Conservation (phyloP, 2,329 filamentous ascomycete species). For the Proliferodiscus dingleyae region DNA sequence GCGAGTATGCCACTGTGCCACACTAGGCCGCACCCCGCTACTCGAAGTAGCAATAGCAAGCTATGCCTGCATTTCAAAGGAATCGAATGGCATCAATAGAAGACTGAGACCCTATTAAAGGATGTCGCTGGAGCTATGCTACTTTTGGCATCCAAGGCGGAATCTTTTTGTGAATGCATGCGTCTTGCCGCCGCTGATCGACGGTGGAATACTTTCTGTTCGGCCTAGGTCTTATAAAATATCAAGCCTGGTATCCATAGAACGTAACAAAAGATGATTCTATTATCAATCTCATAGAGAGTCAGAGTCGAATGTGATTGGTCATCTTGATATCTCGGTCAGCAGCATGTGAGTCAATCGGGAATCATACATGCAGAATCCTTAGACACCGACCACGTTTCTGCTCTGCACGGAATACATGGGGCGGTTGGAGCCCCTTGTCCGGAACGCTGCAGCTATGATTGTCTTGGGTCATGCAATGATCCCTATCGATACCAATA, state of each 20-base stretch:
- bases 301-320: no score
- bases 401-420: no score
- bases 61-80: conserved; percentile 1
- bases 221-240: not conserved
- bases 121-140: conserved; percentile 73
- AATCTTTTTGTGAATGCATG: conserved; percentile 62
- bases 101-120: conserved; percentile 33
- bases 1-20: not conserved
- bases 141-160: conserved; percentile 61
- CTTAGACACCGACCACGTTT: no score
- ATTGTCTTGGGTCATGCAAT: no score
- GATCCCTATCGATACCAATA: no score
- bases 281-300: not conserved
- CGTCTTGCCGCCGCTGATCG: conserved; percentile 5
- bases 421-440: no score
- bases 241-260: not conserved
- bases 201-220: conserved; percentile 9
- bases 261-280: not conserved
- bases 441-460: no score
- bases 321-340: no score
- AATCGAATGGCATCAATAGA: not conserved
- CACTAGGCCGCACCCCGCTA: not conserved
- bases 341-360: no score
- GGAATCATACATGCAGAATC: no score
- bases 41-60: conserved; percentile 1